Percentiles rank a stretch among this genome's conserved stretches.
Evolutionary conservation across 2,329 filamentous ascomycete genomes (phyloP).

Genomic region (Myriosclerotinia duriaeana): DNA sequence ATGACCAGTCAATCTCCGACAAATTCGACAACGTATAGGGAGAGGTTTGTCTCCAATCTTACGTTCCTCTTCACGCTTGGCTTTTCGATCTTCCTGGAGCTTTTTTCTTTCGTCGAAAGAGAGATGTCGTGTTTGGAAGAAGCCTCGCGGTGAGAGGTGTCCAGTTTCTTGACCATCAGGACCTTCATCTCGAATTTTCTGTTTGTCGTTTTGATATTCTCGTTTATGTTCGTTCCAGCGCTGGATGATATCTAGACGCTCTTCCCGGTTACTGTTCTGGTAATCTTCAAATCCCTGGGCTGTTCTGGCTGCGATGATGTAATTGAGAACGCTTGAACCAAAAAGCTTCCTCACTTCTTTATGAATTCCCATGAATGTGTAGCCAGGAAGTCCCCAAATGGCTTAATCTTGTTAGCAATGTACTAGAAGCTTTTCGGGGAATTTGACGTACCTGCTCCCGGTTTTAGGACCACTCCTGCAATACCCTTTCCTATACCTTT

Average conservation of each 20-base stretch:
- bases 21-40: slow-evolving; percentile 34
- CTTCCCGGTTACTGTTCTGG: slow-evolving; percentile 52
- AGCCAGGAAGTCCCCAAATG: slow-evolving; percentile 72
- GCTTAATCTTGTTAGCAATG: slow-evolving; percentile 43
- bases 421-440: background rate
- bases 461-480: slow-evolving; percentile 77
- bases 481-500: slow-evolving; percentile 83
- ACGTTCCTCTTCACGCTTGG: slow-evolving; percentile 35
- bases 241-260: slow-evolving; percentile 62
- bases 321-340: slow-evolving; percentile 70
- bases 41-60: slow-evolving; percentile 32
- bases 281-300: slow-evolving; percentile 72
- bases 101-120: slow-evolving; percentile 54
- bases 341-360: slow-evolving; percentile 72
- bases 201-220: slow-evolving; percentile 43
- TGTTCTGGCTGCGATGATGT: slow-evolving; percentile 75
- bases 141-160: slow-evolving; percentile 44
- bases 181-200: slow-evolving; percentile 39
- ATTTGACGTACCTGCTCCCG: slow-evolving; percentile 64
- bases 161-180: slow-evolving; percentile 37
- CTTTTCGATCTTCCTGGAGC: slow-evolving; percentile 50
- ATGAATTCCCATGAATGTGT: slow-evolving; percentile 79
- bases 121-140: slow-evolving; percentile 50
- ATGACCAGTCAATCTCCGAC: slow-evolving; percentile 30
- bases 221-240: slow-evolving; percentile 49